phyloP scores from a whole-genome alignment of 306 rosid genomes.

The Argentina anserina region DNA sequence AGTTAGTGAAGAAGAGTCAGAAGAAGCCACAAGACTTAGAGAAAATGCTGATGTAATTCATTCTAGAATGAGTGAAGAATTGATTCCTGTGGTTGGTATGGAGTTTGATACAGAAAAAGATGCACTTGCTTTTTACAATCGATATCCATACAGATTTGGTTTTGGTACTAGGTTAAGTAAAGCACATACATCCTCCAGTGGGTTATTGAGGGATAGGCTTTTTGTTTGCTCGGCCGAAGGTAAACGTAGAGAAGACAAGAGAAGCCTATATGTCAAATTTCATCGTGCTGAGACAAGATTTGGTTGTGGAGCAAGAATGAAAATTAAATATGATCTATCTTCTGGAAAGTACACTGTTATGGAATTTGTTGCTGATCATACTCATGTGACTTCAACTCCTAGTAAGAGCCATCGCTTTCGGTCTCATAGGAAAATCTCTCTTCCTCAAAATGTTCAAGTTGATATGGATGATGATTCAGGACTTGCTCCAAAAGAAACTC shows the following conservation, averaged over 20 bases:
- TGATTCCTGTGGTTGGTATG: background rate
- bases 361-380: background rate
- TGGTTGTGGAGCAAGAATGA: background rate
- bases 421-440: background rate
- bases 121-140: background rate
- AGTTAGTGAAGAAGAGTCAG: background rate
- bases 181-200: background rate
- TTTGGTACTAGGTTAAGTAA: background rate
- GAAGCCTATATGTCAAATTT: background rate
- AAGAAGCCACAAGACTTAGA: background rate
- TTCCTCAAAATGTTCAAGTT: background rate
- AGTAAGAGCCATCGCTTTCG: background rate
- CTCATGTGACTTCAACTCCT: background rate
- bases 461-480: background rate
- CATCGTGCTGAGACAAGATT: conserved; percentile 2
- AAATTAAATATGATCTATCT: background rate
- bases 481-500: conserved; percentile 1
- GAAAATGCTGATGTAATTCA: background rate
- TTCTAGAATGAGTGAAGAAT: background rate
- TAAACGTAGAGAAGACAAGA: background rate
- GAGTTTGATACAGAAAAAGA: background rate
- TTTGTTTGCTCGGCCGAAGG: conserved; percentile 19
- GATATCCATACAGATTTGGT: background rate
- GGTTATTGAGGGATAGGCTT: background rate
- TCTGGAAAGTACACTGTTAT: background rate